Conservation (phyloP, 1,139 yeast species). For the Saccharomyces pastorianus region DNA sequence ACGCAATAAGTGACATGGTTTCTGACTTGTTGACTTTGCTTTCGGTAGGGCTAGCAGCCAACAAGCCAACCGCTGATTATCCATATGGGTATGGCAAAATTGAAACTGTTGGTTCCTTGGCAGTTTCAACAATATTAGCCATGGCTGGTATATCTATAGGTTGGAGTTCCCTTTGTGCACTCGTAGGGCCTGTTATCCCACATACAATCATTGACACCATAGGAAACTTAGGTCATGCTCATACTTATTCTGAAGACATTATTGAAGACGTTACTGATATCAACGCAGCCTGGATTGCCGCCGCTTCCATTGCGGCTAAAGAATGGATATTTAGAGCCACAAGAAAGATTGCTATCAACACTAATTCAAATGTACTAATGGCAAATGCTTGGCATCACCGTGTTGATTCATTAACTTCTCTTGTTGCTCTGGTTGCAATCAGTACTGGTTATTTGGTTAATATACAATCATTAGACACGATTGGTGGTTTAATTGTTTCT, state of each 20-base stretch:
- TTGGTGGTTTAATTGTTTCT: conserved; percentile 85
- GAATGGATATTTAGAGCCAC: conserved; percentile 86
- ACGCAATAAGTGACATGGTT: conserved; percentile 83
- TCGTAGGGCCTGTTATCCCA: conserved; percentile 61
- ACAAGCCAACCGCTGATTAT: conserved; percentile 54
- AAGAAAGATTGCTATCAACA: conserved; percentile 61
- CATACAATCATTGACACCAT: conserved; percentile 42
- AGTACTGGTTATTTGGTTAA: conserved; percentile 73
- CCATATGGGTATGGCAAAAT: conserved; percentile 91
- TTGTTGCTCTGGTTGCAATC: conserved; percentile 86
- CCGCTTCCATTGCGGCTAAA: conserved; percentile 74
- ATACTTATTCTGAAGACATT: conserved; percentile 31
- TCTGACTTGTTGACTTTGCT: conserved; percentile 84
- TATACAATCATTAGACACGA: conserved; percentile 77
- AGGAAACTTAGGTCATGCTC: conserved; percentile 15
- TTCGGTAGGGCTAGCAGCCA: conserved; percentile 72
- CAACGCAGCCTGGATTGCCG: conserved; percentile 94
- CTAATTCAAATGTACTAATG: conserved; percentile 78
- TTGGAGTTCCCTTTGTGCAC: conserved; percentile 67
- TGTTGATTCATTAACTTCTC: conserved; percentile 83
- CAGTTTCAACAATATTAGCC: conserved; percentile 73
- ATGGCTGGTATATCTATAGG: conserved; percentile 89
- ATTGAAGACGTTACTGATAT: conserved; percentile 52
- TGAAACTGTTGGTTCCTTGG: conserved; percentile 83
- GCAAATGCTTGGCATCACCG: conserved; percentile 99